phyloP scores from a whole-genome alignment of 257 asterid species.

The Nyctanthes arbortristis region DNA sequence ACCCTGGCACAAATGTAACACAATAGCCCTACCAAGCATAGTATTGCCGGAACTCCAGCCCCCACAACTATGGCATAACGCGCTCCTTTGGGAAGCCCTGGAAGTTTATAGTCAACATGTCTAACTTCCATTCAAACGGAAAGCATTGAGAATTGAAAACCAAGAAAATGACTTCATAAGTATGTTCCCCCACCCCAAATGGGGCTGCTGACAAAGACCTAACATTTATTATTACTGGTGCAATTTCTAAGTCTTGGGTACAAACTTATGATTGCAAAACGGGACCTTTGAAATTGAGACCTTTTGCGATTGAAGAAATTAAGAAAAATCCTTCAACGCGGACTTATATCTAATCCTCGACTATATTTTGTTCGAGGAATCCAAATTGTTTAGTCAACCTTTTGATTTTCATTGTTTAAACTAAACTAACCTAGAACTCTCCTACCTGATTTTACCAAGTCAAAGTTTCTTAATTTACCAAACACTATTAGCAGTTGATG shows the following conservation, averaged over 20 bases:
- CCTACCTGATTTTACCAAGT: neutral
- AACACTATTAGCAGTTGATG: neutral
- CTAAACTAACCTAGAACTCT: neutral
- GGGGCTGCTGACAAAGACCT: no score
- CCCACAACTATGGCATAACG: constrained; percentile 43
- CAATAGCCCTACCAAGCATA: constrained; percentile 37
- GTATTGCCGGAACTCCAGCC: constrained; percentile 46
- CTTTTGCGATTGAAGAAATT: no score
- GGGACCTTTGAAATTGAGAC: no score
- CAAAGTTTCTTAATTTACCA: neutral
- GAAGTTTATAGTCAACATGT: neutral
- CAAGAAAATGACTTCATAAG: no score
- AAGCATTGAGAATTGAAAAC: neutral
- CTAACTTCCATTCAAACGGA: neutral
- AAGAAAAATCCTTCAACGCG: no score
- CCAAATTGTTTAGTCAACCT: neutral
- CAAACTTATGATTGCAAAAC: neutral
- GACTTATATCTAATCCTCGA: no score
- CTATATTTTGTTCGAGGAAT: no score
- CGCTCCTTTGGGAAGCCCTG: constrained; percentile 45
- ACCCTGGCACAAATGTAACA: constrained; percentile 32
- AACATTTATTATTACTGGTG: no score
- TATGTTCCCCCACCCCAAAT: no score
- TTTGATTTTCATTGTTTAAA: neutral
- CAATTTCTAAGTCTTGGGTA: neutral